Percentiles rank a stretch among this genome's conserved stretches.
These are phyloP conservation scores for Xylaria sp. DNA, from an alignment of 2,329 filamentous ascomycete genomes.

Conservation along the genomic window DNA sequence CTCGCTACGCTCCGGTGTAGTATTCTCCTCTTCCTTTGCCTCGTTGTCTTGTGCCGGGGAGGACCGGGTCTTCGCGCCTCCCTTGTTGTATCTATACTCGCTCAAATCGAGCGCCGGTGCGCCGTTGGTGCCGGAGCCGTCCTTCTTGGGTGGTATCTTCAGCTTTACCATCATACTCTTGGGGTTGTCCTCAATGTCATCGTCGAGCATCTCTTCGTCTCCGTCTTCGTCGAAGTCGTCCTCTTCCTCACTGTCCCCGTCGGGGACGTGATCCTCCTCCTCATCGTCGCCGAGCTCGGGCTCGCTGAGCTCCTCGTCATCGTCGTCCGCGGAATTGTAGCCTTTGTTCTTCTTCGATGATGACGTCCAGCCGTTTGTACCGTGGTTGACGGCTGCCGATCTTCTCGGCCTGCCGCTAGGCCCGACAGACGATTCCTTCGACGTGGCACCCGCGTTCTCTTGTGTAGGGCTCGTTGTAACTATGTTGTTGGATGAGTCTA, in stretches of 20 bases:
- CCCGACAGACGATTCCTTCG: slow-evolving; percentile 45
- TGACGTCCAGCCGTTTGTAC: slow-evolving; percentile 52
- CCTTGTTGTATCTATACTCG: slow-evolving; percentile 34
- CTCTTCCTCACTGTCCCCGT: slow-evolving; percentile 60
- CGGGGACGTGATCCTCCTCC: slow-evolving; percentile 67
- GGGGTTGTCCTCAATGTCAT: slow-evolving; percentile 48
- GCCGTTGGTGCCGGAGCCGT: slow-evolving; percentile 43
- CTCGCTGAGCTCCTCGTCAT: slow-evolving; percentile 65
- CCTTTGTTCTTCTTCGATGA: slow-evolving; percentile 47
- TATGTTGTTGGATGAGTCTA: slow-evolving; percentile 54
- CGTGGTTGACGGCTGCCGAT: slow-evolving; percentile 52
- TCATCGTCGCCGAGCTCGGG: slow-evolving; percentile 76
- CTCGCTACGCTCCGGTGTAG: slow-evolving; percentile 28
- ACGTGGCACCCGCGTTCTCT: slow-evolving; percentile 37
- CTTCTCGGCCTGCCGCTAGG: slow-evolving; percentile 54
- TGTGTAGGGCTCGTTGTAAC: slow-evolving; percentile 46
- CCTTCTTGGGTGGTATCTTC: slow-evolving; percentile 45
- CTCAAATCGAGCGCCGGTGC: slow-evolving; percentile 38
- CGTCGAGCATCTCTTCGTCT: slow-evolving; percentile 57
- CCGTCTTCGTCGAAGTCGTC: slow-evolving; percentile 62
- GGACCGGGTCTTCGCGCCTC: slow-evolving; percentile 25
- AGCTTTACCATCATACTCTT: slow-evolving; percentile 78
- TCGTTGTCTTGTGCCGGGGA: slow-evolving; percentile 12
- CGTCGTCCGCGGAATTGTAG: slow-evolving; percentile 55
- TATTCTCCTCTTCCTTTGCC: slow-evolving; percentile 13